These are phyloP conservation scores for Plasmopara halstedii DNA, from an alignment of 352 stramenopile species.

Conservation along the genomic window DNA sequence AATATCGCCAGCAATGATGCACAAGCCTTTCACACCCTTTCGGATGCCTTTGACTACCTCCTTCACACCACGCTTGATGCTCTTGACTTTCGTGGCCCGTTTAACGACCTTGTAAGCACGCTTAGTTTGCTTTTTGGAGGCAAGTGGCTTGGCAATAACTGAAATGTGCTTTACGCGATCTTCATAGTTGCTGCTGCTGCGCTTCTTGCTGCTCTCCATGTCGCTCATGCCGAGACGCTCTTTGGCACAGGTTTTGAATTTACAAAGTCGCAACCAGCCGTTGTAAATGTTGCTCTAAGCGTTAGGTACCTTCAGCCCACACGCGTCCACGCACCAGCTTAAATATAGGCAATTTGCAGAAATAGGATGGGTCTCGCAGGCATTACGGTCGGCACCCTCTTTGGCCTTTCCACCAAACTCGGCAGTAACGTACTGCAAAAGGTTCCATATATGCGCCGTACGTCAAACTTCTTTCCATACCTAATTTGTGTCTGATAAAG, in stretches of 20 bases:
- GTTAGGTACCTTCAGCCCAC: conserved; percentile 19
- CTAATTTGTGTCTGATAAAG: conserved; percentile 2
- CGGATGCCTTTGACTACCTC: conserved; percentile 99
- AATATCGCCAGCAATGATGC: conserved; percentile 99
- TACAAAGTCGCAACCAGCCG: conserved; percentile 14
- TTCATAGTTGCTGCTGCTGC: conserved; percentile 48
- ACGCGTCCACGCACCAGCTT: not conserved
- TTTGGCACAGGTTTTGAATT: no score
- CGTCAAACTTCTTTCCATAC: conserved; percentile 12
- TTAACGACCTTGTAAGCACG: conserved; percentile 92
- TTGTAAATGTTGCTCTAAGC: conserved; percentile 17
- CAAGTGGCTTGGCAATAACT: conserved; percentile 95
- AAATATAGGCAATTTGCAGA: not conserved
- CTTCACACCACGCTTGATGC: conserved; percentile 98
- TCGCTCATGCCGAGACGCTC: conserved; percentile 45
- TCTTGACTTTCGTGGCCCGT: conserved; percentile 94
- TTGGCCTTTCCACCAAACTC: conserved; percentile 77
- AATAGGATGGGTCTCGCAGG: conserved; percentile 63
- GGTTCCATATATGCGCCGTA: conserved; percentile 78
- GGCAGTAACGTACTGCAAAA: conserved; percentile 80
- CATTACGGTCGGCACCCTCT: conserved; percentile 52
- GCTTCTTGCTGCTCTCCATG: conserved; percentile 56
- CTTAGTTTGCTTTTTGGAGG: conserved; percentile 96
- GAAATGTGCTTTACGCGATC: conserved; percentile 83
- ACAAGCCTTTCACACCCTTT: conserved; percentile 96